These are phyloP conservation scores for Mimosa pudica DNA, from an alignment of 306 rosid genomes.

Conservation along the genomic window DNA sequence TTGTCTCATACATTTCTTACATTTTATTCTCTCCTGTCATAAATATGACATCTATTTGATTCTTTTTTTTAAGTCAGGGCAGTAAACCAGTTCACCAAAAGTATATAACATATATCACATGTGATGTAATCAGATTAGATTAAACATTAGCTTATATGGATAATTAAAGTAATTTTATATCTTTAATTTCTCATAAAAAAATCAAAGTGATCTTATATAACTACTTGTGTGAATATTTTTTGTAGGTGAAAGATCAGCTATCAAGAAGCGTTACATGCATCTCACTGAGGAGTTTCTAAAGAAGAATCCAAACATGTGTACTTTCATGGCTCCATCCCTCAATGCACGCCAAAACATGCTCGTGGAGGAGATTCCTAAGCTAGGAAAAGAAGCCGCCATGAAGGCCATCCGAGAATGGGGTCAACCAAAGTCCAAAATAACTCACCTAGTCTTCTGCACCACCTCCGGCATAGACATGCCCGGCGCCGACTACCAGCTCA, in stretches of 20 bases:
- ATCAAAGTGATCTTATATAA: no score
- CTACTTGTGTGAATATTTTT: no score
- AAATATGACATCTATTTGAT: no score
- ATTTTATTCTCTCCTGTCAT: background rate
- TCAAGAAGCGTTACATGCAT: constrained; percentile 60
- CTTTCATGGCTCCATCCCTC: constrained; percentile 60
- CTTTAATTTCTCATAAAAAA: no score
- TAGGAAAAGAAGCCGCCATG: constrained; percentile 51
- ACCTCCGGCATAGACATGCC: constrained; percentile 70
- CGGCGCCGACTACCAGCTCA: constrained; percentile 58
- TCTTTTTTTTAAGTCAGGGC: no score
- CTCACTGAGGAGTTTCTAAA: constrained; percentile 48
- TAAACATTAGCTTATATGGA: no score
- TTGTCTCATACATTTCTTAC: background rate
- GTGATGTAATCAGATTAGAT: no score
- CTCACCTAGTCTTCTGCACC: constrained; percentile 62
- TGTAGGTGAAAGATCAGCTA: constrained; percentile 62
- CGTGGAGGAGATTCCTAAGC: constrained; percentile 60
- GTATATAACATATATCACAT: no score
- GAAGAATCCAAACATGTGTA: constrained; percentile 52
- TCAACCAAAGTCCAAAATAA: constrained; percentile 60
- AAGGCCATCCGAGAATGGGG: constrained; percentile 69
- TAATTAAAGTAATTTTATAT: no score
- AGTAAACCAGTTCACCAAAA: no score
- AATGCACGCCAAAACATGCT: constrained; percentile 59